Base-by-base conservation (phyloP, 345 rosid genomes). In the Kandelia obovata region DNA sequence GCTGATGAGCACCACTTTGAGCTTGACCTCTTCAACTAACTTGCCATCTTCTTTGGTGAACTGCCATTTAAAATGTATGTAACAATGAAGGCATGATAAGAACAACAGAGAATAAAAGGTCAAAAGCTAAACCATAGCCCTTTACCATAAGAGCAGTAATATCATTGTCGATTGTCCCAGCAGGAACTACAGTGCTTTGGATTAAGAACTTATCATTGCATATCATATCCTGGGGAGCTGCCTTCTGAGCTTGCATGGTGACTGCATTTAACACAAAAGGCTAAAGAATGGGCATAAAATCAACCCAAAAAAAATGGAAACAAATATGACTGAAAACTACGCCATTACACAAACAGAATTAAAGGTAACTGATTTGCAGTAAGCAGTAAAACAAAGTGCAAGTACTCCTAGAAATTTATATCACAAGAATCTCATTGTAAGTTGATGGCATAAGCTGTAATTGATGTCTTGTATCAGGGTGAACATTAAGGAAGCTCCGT, bases 131-230 rank as follows among this genome's bases (percentile, higher is more conserved):
- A 69, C 65, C 53, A 43, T 25, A 66, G 68, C 64, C 58, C 65
- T 78, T 72, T 75, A 90, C 99, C 82, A 68, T 82, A 75, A 71
- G 73, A 77, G 94, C 66, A 35, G 92, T 79, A 70, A 96, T 83
- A 77, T 90, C 86, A 74, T 85, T 86, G 5, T 92, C 92, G 75
- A 87, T 81, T 73, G 96, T 87, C 25, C 79, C 88, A 61, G 10
- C 73, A 57, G 90, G 84, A 67, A 96, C 97, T 75, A 75, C 71
- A 5, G 88, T 84, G 78, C 96, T 88, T 84, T 89, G 99, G 66
- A 96, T 83, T 81, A 96, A 89, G 81, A 96, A 96, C 80, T 96
- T 96, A 85, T 96, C 99, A 80, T 83, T 92, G 85, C 99, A 96
- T 25, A 72, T 64, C 97, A 89, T 78, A 71, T 92, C 92, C 63